These are phyloP conservation scores for Dictyostelium brefeldianum DNA, from an alignment of 78 protist species.

Conservation along the genomic window DNA sequence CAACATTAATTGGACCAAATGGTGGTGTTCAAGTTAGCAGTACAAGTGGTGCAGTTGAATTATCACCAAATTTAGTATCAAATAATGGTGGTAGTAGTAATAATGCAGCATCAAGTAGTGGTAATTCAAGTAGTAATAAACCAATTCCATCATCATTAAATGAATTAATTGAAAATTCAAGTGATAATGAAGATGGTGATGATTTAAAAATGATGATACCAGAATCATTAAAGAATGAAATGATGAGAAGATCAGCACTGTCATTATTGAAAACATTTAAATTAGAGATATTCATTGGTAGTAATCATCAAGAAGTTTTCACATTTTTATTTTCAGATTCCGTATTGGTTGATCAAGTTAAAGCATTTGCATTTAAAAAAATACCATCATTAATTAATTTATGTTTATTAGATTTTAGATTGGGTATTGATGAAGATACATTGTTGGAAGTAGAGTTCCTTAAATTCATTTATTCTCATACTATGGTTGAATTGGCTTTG, in stretches of 20 bases:
- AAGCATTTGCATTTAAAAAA: conserved; percentile 35
- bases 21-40: conserved; percentile 1
- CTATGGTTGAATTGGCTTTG: conserved; percentile 46
- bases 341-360: conserved; percentile 75
- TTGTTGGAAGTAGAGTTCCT: conserved; percentile 68
- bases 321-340: conserved; percentile 52
- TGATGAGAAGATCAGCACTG: conserved; percentile 38
- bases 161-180: neutral
- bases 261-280: conserved; percentile 43
- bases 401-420: conserved; percentile 26
- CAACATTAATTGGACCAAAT: conserved; percentile 22
- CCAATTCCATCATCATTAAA: neutral
- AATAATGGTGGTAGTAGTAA: neutral
- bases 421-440: conserved; percentile 73
- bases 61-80: conserved; percentile 10
- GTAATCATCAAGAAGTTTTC: conserved; percentile 9
- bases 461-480: conserved; percentile 56
- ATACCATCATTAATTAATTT: conserved; percentile 2
- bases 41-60: conserved; percentile 9
- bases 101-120: neutral
- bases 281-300: conserved; percentile 24
- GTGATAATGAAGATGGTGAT: conserved; percentile 22
- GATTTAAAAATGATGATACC: conserved; percentile 20
- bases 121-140: conserved; percentile 8
- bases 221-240: conserved; percentile 51